Percentiles rank a stretch among this genome's conserved stretches.
phyloP scores from a whole-genome alignment of 2,329 filamentous ascomycete species.

The Juglanconis juglandina region DNA sequence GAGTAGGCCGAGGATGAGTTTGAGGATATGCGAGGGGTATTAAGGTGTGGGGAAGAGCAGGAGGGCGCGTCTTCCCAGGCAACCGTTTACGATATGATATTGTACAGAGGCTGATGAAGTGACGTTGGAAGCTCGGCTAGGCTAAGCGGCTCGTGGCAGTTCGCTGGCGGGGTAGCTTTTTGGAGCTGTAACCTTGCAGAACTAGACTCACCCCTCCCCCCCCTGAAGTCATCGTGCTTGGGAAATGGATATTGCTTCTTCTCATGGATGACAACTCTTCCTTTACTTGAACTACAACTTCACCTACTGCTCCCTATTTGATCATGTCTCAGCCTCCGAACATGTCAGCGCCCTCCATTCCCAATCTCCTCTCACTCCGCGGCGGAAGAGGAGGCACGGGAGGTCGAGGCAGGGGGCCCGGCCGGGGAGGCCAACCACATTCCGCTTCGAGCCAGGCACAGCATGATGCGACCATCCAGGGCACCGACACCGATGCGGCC shows the following conservation, averaged over 20 bases:
- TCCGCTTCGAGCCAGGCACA: slow-evolving; percentile 28
- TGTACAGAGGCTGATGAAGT: not conserved
- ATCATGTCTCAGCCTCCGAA: slow-evolving; percentile 20
- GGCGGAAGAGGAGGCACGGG: slow-evolving; percentile 40
- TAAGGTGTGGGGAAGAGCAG: not conserved
- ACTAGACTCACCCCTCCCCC: not conserved
- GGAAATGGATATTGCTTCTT: not conserved
- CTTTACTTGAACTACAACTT: not conserved
- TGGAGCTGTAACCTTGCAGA: slow-evolving; percentile 1
- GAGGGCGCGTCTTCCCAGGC: not conserved
- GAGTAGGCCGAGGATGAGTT: not conserved
- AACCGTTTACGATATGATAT: not conserved
- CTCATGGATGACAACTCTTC: not conserved
- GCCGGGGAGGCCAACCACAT: slow-evolving; percentile 21
- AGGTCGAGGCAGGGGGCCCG: slow-evolving; percentile 20
- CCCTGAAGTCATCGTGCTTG: not conserved
- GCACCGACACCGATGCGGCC: slow-evolving; percentile 88
- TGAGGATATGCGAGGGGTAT: too few species aligned
- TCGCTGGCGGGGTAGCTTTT: slow-evolving; percentile 4
- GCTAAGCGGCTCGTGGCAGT: not conserved
- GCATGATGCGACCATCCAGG: slow-evolving; percentile 76
- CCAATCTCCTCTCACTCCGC: slow-evolving; percentile 66
- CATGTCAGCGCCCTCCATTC: slow-evolving; percentile 74
- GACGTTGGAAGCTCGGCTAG: slow-evolving; percentile 9
- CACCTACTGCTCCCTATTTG: not conserved